Evolutionary conservation across 208 protist genomes (phyloP), one percentile per base, ranked within the genome.

Genomic region (Acanthamoeba castellanii): DNA sequence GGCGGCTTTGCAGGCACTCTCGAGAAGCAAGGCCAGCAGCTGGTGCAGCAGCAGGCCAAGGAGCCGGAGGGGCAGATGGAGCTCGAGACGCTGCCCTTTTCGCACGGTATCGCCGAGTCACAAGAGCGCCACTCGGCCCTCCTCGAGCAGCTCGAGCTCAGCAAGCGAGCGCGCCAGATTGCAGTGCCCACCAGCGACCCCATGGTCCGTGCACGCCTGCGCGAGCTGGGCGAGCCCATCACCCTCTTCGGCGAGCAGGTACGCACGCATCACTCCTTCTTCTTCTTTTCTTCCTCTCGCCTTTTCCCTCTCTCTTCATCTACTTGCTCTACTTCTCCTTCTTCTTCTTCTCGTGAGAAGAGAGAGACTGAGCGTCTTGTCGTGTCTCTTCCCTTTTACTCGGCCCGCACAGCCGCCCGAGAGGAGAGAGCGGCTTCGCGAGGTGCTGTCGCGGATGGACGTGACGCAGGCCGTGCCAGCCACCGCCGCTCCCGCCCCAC

Each of bases 191-290:
- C 97, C 42, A 94, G 96, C 72, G 97, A 98, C 88, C 85, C 94
- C 81, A 64, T 93, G 30, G 95, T 98, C 9, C 97, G 96, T 32
- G 59, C 95, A 3, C 70, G 94, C 64, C 91, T 98, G 2, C 66
- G 96, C 47, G 96, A 97, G 78, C 57, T 97, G 14, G 93, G 82
- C 32, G 96, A 97, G 82, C 97, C 97, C 16, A 97, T 97, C 61
- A 96, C 94, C 70, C 93, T 98, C 30, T 98, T 97, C 94, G 97
- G 96, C 22, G 97, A 98, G 55, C 64, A 82, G 89, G 89, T 94
- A 47, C 70, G 18, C 16, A 8, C 30, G 55, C 47, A 32, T 47
- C 87, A 9, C 3, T 50, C 3, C 84, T 42, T 37, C n/a, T 37
- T 68, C 52, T 16, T 32, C 18, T 32, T 50, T 22, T 3, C 16